Base-by-base conservation (phyloP, 768 basidiomycete genomes). In the Candolleomyces eurysporus region DNA sequence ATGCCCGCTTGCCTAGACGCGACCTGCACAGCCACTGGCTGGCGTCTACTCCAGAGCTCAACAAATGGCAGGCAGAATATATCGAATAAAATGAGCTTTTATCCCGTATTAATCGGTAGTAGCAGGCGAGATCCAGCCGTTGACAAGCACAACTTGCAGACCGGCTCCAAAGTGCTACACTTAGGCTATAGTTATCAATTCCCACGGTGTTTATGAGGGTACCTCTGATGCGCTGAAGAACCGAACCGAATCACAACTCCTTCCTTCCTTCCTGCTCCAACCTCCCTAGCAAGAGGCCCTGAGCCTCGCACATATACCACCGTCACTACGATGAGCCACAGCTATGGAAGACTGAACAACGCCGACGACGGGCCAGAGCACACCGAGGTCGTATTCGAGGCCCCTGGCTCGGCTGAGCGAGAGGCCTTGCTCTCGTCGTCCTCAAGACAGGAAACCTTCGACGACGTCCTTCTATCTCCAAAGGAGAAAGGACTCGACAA, bases 371-470 rank as follows among this genome's bases (percentile, higher is more conserved):
- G 10, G 21, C 13, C 16, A 19, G 16, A 49, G 21, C 22, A 22
- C 43, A 13, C 43, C 43, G n/a, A n/a, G n/a, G 43, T n/a, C 14
- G 40, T 67, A 36, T 59, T 67, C 53, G 57, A 60, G 9, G 51
- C 43, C 40, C 17, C 50, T 13, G 32, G 19, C 8, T 53, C 53
- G 46, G 49, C 66, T 10, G 74, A 75, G 59, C 72, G 69, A 32
- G 73, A 73, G 48, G 63, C 72, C 16, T 68, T 75, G 8, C 65
- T 75, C 26, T 26, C 26, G 13, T 26, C 26, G 13, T 67, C 64
- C 16, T 46, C 69, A 26, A 61, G 58, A 8, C 64, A 61, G 39
- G 63, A 66, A 14, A 30, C 51, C 14, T 52, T 30, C 51, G 51
- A 52, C 19, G 51, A 52, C 19, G 51, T 30, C 30, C 19, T 52